phyloP scores from a whole-genome alignment of 1,284 basidiomycete genomes.

The Rhodotorula glutinis region DNA sequence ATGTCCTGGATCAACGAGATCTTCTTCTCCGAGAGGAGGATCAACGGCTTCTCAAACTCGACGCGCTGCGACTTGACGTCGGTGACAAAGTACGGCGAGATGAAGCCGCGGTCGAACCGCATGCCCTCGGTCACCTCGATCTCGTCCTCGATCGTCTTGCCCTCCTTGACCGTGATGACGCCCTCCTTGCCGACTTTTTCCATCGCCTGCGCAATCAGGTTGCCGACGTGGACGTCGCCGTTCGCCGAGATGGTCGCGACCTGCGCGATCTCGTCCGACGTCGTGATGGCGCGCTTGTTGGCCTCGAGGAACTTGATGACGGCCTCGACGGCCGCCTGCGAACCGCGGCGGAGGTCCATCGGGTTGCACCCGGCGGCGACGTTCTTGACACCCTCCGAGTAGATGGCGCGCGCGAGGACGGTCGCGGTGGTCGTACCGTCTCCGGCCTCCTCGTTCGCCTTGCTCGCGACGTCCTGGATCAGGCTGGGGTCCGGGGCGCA shows the following conservation, averaged over 20 bases:
- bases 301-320: slow-evolving; percentile 87
- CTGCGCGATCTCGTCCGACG: slow-evolving; percentile 88
- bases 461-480: slow-evolving; percentile 90
- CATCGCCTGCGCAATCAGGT: slow-evolving; percentile 98
- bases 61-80: slow-evolving; percentile 96
- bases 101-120: slow-evolving; percentile 98
- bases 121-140: slow-evolving; percentile 99
- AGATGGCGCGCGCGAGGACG: slow-evolving; percentile 93
- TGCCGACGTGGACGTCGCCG: slow-evolving; percentile 89
- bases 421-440: slow-evolving; percentile 98
- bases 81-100: slow-evolving; percentile 98
- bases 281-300: slow-evolving; percentile 92
- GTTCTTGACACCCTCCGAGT: slow-evolving; percentile 98
- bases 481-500: slow-evolving; percentile 56
- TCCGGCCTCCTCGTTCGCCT: slow-evolving; percentile 96
- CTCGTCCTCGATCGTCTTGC: slow-evolving; percentile 92
- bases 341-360: slow-evolving; percentile 96
- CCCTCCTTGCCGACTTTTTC: slow-evolving; percentile 99
- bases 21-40: slow-evolving; percentile 96
- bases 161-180: slow-evolving; percentile 98
- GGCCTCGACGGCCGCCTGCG: slow-evolving; percentile 93
- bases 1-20: slow-evolving; percentile 94
- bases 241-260: slow-evolving; percentile 99
- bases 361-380: slow-evolving; percentile 99
- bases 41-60: slow-evolving; percentile 86